A percentile compares a stretch with the other conserved stretches of the same genome.
phyloP scores from a whole-genome alignment of 495 filamentous ascomycete genomes.

The Venustampulla echinocandica region DNA sequence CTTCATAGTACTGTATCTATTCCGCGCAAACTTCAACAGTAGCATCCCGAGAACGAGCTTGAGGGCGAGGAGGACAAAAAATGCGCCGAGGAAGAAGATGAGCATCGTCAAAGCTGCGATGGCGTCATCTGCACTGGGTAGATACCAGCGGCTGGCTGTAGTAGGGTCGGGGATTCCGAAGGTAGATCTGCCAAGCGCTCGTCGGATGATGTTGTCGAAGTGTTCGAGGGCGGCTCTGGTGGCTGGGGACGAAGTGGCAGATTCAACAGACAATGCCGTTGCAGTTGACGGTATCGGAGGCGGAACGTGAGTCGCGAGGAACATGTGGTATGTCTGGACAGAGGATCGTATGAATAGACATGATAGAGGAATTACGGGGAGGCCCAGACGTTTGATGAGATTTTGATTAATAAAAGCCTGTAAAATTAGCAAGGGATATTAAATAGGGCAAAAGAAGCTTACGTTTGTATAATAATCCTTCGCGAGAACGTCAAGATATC shows the following conservation, averaged over 20 bases:
- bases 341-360: constrained; percentile 93
- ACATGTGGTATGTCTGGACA: constrained; percentile 97
- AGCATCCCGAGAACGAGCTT: constrained; percentile 82
- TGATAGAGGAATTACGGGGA: constrained; percentile 85
- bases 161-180: constrained; percentile 40
- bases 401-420: constrained; percentile 85
- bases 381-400: constrained; percentile 78
- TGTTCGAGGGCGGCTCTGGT: constrained; percentile 65
- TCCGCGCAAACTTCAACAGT: constrained; percentile 63
- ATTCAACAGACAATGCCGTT: constrained; percentile 53
- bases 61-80: constrained; percentile 66
- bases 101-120: constrained; percentile 65
- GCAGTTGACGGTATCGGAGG: constrained; percentile 63
- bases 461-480: constrained; percentile 97
- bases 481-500: constrained; percentile 84
- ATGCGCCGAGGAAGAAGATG: constrained; percentile 69
- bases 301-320: constrained; percentile 76
- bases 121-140: constrained; percentile 47
- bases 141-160: constrained; percentile 34
- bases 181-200: constrained; percentile 58
- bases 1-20: constrained; percentile 75
- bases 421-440: constrained; percentile 1
- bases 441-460: constrained; percentile 20
- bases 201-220: constrained; percentile 65
- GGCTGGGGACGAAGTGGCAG: constrained; percentile 50